Percentiles rank a stretch among this genome's conserved stretches.
Evolutionary conservation across 371 early-diverging fungal genomes (phyloP).

Genomic region (Mortierella polycephala): DNA sequence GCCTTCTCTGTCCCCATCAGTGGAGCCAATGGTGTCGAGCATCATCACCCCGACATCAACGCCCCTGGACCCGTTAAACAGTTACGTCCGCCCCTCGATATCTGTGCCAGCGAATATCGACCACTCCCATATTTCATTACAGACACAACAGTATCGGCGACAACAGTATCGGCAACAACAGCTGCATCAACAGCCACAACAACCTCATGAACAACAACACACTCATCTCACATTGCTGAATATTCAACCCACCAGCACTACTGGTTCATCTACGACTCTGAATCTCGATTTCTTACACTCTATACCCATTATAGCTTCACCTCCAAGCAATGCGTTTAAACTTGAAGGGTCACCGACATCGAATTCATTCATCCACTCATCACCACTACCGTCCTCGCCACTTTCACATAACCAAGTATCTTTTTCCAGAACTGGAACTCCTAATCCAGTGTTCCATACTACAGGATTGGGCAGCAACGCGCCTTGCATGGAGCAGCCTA

Average conservation of each 20-base stretch:
- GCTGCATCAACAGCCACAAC: constrained; percentile 1
- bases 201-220: neutral
- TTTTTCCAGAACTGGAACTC: neutral
- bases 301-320: constrained; percentile 15
- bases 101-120: constrained; percentile 28
- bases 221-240: neutral
- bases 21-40: neutral
- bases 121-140: constrained; percentile 15
- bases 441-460: no score
- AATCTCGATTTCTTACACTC: constrained; percentile 21
- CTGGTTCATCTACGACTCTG: constrained; percentile 2
- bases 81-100: constrained; percentile 22
- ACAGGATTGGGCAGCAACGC: neutral
- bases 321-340: neutral
- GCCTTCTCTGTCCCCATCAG: no score
- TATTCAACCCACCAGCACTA: neutral
- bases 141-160: constrained; percentile 1
- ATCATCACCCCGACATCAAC: neutral
- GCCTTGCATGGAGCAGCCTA: neutral
- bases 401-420: neutral
- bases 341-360: neutral
- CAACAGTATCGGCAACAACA: constrained; percentile 7
- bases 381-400: constrained; percentile 11
- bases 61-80: neutral
- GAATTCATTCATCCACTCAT: neutral